These are phyloP conservation scores for Penstemon newberryi DNA, from an alignment of 257 asterid genomes.

Conservation along the genomic window DNA sequence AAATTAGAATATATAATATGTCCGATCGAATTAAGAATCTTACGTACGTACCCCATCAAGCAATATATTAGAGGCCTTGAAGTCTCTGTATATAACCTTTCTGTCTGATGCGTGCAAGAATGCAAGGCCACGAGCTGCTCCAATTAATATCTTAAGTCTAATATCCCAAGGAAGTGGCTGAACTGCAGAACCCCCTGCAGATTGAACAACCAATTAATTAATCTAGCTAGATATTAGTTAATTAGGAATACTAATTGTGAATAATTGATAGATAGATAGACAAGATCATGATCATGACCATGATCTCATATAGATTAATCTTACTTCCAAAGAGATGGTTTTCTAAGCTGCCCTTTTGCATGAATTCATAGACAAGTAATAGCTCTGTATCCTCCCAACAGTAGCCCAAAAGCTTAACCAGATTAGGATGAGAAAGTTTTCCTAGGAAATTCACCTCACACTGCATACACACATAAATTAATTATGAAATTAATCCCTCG, in stretches of 20 bases:
- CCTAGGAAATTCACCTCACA: slow-evolving; percentile 88
- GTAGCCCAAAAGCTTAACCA: slow-evolving; percentile 81
- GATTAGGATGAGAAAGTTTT: slow-evolving; percentile 75
- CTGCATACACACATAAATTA: slow-evolving; percentile 34
- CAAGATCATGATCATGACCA: too few species aligned
- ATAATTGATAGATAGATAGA: too few species aligned
- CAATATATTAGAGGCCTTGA: slow-evolving; percentile 61
- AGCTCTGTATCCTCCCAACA: slow-evolving; percentile 79
- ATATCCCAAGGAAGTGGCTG: slow-evolving; percentile 55
- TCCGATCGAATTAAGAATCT: neutral
- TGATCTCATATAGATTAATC: slow-evolving; percentile 15
- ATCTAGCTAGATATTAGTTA: too few species aligned
- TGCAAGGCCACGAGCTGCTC: slow-evolving; percentile 57
- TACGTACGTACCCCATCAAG: slow-evolving; percentile 44
- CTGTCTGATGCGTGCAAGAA: slow-evolving; percentile 48
- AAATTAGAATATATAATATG: too few species aligned
- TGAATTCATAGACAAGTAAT: slow-evolving; percentile 80
- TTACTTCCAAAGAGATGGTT: slow-evolving; percentile 93
- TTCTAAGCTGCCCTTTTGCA: slow-evolving; percentile 97
- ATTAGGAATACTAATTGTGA: too few species aligned
- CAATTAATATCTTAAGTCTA: slow-evolving; percentile 50
- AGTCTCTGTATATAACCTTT: slow-evolving; percentile 52
- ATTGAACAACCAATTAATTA: too few species aligned
- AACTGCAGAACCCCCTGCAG: slow-evolving; percentile 48
- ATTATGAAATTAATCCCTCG: too few species aligned